Evolutionary conservation across 1,284 basidiomycete species (phyloP), one percentile per base, ranked within the genome.

Genomic region (Hypsizygus ulmarius): DNA sequence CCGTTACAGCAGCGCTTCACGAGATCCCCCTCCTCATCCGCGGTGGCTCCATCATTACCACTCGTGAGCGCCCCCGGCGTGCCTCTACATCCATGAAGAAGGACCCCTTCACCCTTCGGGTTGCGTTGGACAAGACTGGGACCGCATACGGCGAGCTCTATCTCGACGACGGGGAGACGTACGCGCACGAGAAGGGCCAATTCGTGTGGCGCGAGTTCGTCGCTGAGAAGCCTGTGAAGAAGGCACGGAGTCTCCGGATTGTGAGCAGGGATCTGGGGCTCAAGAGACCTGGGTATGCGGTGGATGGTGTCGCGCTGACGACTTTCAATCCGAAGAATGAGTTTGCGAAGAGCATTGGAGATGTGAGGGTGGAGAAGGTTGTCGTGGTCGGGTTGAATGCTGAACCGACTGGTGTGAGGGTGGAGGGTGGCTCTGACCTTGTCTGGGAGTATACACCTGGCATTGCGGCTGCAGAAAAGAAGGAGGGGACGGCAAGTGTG

Each of bases 91-190:
- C 97, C 34, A 96, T 96, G 86, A 90, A 86, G 71, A 70, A 77
- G 46, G 97, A 99, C 65, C 97, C 97, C 0, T 92, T 97, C 74
- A 98, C 95, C 0, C 79, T 99, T 32, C 82, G 88, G 49, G 75
- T 97, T 18, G 92, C 93, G 0, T 72, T 97, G 15, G 79, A 81
- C 68, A 81, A 83, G 47, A 63, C 75, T 2, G 81, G 82, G 18
- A 62, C 58, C 6, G 94, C 95, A 0, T 63, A 64, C 2, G 96
- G 96, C 29, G 88, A 94, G 64, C 75, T 99, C 32, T 99, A 99
- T 69, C 78, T 97, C 46, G 97, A 99, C 65, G 97, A 99, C 60
- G 96, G 97, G 5, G 89, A 90, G 54, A 84, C 88, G 0, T 98
- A 86, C 67, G 74, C 77, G 1, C 86, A 94, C 68, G 73, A 84